Percentiles rank a stretch among this genome's conserved stretches.
Conservation (phyloP, 768 basidiomycete species). For the Termitomyces titanicus region DNA sequence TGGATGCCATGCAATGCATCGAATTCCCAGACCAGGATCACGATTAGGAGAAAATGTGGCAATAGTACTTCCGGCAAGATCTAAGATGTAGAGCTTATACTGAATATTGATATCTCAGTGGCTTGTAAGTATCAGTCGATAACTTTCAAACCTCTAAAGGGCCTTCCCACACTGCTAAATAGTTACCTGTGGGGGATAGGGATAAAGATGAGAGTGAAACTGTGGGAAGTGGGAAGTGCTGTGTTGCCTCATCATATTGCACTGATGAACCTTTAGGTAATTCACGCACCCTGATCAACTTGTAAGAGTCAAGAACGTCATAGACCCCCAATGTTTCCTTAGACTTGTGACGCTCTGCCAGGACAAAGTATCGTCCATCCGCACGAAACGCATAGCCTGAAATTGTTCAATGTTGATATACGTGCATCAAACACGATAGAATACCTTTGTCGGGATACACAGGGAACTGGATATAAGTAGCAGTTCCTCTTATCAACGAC, state of each 20-base stretch:
- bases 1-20: slow-evolving; percentile 82
- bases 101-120: slow-evolving; percentile 24
- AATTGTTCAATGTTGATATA: neutral
- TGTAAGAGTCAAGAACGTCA: slow-evolving; percentile 66
- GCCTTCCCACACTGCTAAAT: slow-evolving; percentile 82
- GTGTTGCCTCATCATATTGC: slow-evolving; percentile 8
- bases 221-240: slow-evolving; percentile 87
- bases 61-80: slow-evolving; percentile 59
- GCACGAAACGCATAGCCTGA: slow-evolving; percentile 74
- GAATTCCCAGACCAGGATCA: slow-evolving; percentile 84
- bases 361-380: slow-evolving; percentile 79
- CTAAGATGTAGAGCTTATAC: slow-evolving; percentile 76
- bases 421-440: slow-evolving; percentile 2
- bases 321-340: slow-evolving; percentile 87
- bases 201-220: slow-evolving; percentile 65
- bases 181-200: slow-evolving; percentile 72
- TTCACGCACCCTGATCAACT: slow-evolving; percentile 61
- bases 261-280: neutral
- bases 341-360: slow-evolving; percentile 88
- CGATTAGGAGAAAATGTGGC: slow-evolving; percentile 67
- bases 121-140: neutral
- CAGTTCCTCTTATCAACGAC: slow-evolving; percentile 70
- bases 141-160: slow-evolving; percentile 62
- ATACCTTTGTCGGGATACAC: slow-evolving; percentile 77
- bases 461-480: slow-evolving; percentile 86